Base-by-base conservation (phyloP, 1,284 basidiomycete genomes). In the Trichosporon asahii region DNA sequence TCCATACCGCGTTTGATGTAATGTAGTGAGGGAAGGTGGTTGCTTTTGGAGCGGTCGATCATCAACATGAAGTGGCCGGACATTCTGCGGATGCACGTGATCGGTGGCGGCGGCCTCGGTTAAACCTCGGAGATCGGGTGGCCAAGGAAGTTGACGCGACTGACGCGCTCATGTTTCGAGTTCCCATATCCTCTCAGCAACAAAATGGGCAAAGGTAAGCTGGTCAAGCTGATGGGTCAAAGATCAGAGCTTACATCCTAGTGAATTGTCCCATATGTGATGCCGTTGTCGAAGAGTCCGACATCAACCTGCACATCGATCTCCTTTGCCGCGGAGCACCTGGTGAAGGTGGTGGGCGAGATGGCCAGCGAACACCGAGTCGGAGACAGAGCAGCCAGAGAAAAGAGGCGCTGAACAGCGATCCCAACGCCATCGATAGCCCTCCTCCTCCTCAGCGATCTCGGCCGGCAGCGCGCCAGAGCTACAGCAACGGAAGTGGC, bases 271-370 rank as follows among this genome's bases (percentile, higher is more conserved):
- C 84, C 3, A 78, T 84, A 44, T 85, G 84, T 72, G 72, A 73
- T 15, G 46, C 68, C 15, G 55, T 57, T 1, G 78, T 85, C 18
- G 65, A 77, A 8, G 76, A 78, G 49, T 37, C 67, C 0, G 76
- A 79, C 64, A 84, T 85, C 74, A 84, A 84, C 72, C 75, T 78
- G 11, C 84, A 85, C 65, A 75, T 85, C 31, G 84, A 85, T 74
- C 70, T 78, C 3, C 78, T 76, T 65, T 83, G 79, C 69, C 74
- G 71, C 2, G 77, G 76, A 1, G 57, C 71, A 4, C 64, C 60
- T 1, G 57, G 27, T 23, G 57, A 61, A 5, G 11, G 8, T 11
- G 18, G 27, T 4, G 27, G 29, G 7, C 15, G 12, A 8, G 29
- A 33, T 8, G 33, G 29, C 7, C 29, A 31, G 49, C 49, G 21